Conservation (phyloP, 306 rosid species). For the Glycine latifolia region DNA sequence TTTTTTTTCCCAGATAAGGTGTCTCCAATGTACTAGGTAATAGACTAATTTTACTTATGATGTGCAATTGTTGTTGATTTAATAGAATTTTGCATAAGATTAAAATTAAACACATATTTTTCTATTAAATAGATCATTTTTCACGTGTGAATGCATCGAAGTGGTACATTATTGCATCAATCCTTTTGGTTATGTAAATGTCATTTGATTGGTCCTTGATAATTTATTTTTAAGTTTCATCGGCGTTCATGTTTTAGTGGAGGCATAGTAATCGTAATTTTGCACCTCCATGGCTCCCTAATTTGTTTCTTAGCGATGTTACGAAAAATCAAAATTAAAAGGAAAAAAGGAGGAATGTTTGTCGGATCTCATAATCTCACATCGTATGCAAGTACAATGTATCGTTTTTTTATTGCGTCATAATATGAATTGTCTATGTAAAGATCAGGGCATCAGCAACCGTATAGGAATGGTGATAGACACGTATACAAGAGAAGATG, state of each 20-base stretch:
- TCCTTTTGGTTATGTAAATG: neutral
- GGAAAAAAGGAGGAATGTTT: conserved; percentile 44
- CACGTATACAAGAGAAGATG: neutral
- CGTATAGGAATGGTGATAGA: conserved; percentile 12
- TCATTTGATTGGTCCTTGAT: neutral
- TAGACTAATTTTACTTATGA: too few species aligned
- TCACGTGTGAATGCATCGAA: too few species aligned
- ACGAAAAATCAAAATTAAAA: neutral
- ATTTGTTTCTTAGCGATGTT: too few species aligned
- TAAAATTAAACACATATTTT: too few species aligned
- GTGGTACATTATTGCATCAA: too few species aligned
- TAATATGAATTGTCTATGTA: conserved; percentile 25
- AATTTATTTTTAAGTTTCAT: too few species aligned
- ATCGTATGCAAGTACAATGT: conserved; percentile 36
- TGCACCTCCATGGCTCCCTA: conserved; percentile 17
- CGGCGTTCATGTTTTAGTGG: neutral
- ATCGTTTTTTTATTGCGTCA: conserved; percentile 34
- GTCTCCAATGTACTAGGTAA: too few species aligned
- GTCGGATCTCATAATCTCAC: conserved; percentile 47
- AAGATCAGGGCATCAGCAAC: conserved; percentile 2
- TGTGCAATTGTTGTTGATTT: too few species aligned
- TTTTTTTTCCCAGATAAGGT: too few species aligned
- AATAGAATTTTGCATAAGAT: too few species aligned
- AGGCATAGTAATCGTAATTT: conserved; percentile 14
- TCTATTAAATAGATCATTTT: too few species aligned